A percentile compares a stretch with the other conserved stretches of the same genome.
Conservation (phyloP, 192 early-diverging fungal species). For the Coemansia sp. region DNA sequence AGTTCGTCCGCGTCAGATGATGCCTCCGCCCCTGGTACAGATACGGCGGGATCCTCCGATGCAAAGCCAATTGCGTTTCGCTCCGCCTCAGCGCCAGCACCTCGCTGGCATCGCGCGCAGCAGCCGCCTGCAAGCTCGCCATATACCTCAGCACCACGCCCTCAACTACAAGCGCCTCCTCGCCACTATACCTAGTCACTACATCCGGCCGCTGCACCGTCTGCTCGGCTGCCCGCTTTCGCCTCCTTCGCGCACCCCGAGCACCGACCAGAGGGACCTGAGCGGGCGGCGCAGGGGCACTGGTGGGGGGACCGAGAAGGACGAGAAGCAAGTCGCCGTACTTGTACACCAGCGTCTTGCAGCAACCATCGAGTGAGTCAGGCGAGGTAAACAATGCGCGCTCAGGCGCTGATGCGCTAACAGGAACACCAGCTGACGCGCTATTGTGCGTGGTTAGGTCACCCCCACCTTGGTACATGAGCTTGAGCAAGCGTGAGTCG, state of each 20-base stretch:
- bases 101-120: conserved; percentile 22
- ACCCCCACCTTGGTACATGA: conserved; percentile 9
- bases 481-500: conserved; percentile 26
- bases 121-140: conserved; percentile 36
- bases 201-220: neutral
- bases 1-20: conserved; percentile 12
- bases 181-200: neutral
- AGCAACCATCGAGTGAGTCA: conserved; percentile 2
- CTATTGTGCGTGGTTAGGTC: neutral
- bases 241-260: neutral
- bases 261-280: neutral
- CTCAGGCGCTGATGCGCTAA: neutral
- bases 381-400: neutral
- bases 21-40: conserved; percentile 4
- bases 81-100: neutral
- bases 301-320: neutral
- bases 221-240: neutral
- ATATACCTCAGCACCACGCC: conserved; percentile 32
- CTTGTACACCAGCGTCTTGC: conserved; percentile 41
- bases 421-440: neutral
- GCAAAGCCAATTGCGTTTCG: conserved; percentile 14
- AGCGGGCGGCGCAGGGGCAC: neutral
- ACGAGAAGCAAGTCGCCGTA: conserved; percentile 40
- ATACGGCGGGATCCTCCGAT: conserved; percentile 36
- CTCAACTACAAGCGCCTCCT: conserved; percentile 20